Percentiles rank a stretch among this genome's conserved stretches.
These are phyloP conservation scores for Colletotrichum sp. DNA, from an alignment of 2,329 filamentous ascomycete genomes.

Conservation along the genomic window DNA sequence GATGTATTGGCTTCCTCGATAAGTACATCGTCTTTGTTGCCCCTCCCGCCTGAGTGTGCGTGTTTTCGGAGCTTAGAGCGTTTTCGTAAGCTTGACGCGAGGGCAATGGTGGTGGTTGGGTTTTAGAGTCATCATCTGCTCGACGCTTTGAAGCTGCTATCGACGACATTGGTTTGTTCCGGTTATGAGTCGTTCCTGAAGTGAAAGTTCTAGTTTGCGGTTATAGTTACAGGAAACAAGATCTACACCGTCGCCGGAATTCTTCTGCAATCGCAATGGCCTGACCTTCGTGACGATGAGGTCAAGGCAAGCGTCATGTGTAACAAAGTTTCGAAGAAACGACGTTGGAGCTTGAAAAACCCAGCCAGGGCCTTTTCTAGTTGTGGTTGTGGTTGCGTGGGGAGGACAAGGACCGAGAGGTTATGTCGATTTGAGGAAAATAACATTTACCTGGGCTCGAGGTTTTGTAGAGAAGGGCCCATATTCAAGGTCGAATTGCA, in stretches of 20 bases:
- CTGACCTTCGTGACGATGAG: fast-evolving
- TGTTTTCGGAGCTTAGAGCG: fast-evolving
- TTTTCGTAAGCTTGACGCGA: neutral
- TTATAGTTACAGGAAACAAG: neutral
- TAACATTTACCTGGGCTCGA: no score
- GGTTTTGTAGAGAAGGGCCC: no score
- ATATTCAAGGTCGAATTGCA: no score
- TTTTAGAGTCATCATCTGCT: no score
- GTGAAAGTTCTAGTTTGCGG: neutral
- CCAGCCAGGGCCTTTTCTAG: no score
- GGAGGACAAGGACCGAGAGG: no score
- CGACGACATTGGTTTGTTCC: neutral
- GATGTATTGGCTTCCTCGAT: fast-evolving
- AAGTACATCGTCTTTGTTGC: fast-evolving
- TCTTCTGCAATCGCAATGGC: neutral
- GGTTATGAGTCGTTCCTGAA: no score
- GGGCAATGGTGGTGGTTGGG: neutral
- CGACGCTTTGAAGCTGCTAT: fast-evolving
- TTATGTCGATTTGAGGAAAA: no score
- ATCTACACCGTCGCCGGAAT: neutral
- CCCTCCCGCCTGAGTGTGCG: neutral
- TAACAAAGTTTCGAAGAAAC: neutral
- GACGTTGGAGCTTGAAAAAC: no score
- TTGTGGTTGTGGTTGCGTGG: no score
- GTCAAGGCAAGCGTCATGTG: neutral